Evolutionary conservation across 306 rosid species (phyloP), one percentile per base, ranked within the genome.

Genomic region (Delonix regia): DNA sequence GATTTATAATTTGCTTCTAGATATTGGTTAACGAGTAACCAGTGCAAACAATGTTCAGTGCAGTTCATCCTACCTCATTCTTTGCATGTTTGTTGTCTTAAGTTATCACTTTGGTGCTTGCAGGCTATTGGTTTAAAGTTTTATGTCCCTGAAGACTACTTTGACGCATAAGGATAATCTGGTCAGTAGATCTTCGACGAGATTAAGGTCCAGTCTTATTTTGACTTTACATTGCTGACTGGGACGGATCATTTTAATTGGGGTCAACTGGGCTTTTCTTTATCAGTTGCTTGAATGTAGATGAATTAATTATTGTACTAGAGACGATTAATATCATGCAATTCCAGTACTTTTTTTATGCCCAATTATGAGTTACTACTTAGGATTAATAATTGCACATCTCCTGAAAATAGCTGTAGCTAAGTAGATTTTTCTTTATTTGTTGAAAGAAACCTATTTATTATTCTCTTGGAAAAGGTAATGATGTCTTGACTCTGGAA

Each of bases 111-210:
- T 74, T 71, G 21, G 59, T 85, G 81, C 21, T 84, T 83, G 80
- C 96, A 92, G 97, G 91, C 89, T 18, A 44, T 89, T 74, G 97
- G 96, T 49, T 84, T 92, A 77, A 92, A 92, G 48, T 92, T 92
- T 82, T 60, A 80, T 85, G 85, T 89, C 69, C 97, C 97, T 12
- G 97, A 92, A 79, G 96, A 92, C 1, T 90, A 81, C 80, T 90
- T 92, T 71, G 80, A 9, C 33, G 47, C 73, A 24, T 56, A 83
- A 86, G 21, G 78, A 73, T 76, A 9, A 51, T 71, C 52, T 72
- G 68, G 63, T 53, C 65, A 55, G 39, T 48, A 72, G 69, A 65
- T 70, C 57, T 41, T 33, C 45, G 38, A 68, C 22, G 38, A 42
- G 67, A 5, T 76, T 33, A 5, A 63, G 47, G 49, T 45, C 19